Conservation (phyloP, 305 asterid species). For the Fraxinus velutina region DNA sequence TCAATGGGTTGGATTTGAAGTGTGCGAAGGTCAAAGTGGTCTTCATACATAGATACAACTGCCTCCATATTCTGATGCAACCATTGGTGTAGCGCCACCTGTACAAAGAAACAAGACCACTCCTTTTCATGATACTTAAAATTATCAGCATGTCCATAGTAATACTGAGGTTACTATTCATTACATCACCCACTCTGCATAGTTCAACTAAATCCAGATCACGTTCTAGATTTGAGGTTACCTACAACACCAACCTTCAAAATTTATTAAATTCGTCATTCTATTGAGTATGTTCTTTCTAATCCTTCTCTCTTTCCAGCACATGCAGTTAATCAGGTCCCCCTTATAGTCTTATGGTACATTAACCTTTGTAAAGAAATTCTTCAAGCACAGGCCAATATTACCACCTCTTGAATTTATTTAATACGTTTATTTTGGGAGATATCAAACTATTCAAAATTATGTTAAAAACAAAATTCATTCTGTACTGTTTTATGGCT, state of each 20-base stretch:
- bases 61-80: slow-evolving; percentile 89
- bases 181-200: neutral
- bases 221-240: neutral
- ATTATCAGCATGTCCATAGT: slow-evolving; percentile 1
- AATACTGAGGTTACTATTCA: neutral
- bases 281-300: neutral
- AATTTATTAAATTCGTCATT: neutral
- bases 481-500: neutral
- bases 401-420: neutral
- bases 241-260: neutral
- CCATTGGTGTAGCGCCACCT: slow-evolving; percentile 91
- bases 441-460: neutral
- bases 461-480: neutral
- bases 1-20: slow-evolving; percentile 50
- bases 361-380: neutral
- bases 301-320: neutral
- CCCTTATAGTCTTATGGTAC: neutral
- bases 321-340: neutral
- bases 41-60: slow-evolving; percentile 90
- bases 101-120: slow-evolving; percentile 22
- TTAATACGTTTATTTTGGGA: neutral
- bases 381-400: neutral
- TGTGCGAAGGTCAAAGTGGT: slow-evolving; percentile 72
- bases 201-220: slow-evolving; percentile 10
- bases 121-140: slow-evolving; percentile 14